Evolutionary conservation across 140 eudicot species (phyloP).

Genomic region (Erigeron philadelphicus): DNA sequence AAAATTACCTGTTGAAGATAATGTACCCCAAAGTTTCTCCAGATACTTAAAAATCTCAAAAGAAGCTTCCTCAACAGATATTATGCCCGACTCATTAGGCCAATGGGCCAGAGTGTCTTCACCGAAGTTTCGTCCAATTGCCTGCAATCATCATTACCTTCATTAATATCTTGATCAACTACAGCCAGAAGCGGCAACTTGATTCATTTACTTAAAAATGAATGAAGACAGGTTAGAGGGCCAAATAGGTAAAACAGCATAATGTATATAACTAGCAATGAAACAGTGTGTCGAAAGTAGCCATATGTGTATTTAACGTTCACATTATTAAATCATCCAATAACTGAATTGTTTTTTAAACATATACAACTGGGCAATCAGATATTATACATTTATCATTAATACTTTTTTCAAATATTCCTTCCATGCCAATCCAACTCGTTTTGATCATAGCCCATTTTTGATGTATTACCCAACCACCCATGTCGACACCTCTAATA

Average conservation of each 20-base stretch:
- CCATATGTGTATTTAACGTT: not conserved
- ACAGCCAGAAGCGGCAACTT: not conserved
- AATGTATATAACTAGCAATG: not conserved
- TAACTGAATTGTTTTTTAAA: not conserved
- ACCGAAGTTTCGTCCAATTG: conserved; percentile 81
- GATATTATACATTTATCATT: not conserved
- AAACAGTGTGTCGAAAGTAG: not conserved
- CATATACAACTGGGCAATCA: not conserved
- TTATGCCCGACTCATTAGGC: conserved; percentile 68
- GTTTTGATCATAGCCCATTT: not conserved
- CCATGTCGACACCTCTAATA: not conserved
- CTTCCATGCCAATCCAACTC: not conserved
- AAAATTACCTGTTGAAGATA: conserved; percentile 78
- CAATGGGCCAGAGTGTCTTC: conserved; percentile 97
- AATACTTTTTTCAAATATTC: not conserved
- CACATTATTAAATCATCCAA: not conserved
- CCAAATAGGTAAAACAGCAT: not conserved
- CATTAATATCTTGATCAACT: conserved; percentile 2
- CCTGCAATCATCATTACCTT: conserved; percentile 35
- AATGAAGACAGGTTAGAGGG: not conserved
- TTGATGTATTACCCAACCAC: conserved; percentile 6
- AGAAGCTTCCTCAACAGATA: conserved; percentile 85
- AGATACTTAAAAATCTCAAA: conserved; percentile 82
- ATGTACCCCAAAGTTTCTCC: conserved; percentile 76
- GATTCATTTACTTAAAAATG: conserved; percentile 11